Evolutionary conservation across 305 asterid species (phyloP), one percentile per base, ranked within the genome.

Genomic region (Galium porrigens): DNA sequence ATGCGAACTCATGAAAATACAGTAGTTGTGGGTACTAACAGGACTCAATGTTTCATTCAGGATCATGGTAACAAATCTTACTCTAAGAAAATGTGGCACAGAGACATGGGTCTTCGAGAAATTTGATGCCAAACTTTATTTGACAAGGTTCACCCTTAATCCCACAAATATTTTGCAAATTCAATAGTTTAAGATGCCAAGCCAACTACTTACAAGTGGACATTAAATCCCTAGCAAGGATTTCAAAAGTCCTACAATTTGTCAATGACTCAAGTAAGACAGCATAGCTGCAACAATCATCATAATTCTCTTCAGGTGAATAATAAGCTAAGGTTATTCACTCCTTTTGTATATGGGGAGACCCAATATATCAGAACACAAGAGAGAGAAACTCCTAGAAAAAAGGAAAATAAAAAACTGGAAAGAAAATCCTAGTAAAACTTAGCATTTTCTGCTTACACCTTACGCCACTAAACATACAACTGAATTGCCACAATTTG

Each of bases 281-380:
- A 46, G 22, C 12, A 15, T 15, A n/a, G 53, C 53, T 46, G 22
- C 53, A 46, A 15, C 53, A 15, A 46, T 46, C 20, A 15, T 46
- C 53, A 46, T n/a, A 46, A n/a, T 46, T 46, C 20, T 46, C 53
- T 46, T n/a, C 53, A 46, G 53, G 53, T 46, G 53, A 46, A 46
- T 46, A 46, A 46, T 46, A 46, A 9, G 22, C 53, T 46, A 46
- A n/a, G 53, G 20, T 46, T 46, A 46, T 46, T 46, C 22, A n/a
- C 8, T n/a, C 7, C 7, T n/a, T 46, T 46, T 46, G 8, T 15
- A 22, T 4, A 15, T 15, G 18, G n/a, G 18, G 53, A 46, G 53
- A 11, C 53, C 53, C 22, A 46, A 46, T 46, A 46, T n/a, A 46
- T 46, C 53, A 46, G 7, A n/a, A n/a, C 22, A 46, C 20, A 15